phyloP scores from a whole-genome alignment of 768 basidiomycete species.

The Trametopsis cervina region DNA sequence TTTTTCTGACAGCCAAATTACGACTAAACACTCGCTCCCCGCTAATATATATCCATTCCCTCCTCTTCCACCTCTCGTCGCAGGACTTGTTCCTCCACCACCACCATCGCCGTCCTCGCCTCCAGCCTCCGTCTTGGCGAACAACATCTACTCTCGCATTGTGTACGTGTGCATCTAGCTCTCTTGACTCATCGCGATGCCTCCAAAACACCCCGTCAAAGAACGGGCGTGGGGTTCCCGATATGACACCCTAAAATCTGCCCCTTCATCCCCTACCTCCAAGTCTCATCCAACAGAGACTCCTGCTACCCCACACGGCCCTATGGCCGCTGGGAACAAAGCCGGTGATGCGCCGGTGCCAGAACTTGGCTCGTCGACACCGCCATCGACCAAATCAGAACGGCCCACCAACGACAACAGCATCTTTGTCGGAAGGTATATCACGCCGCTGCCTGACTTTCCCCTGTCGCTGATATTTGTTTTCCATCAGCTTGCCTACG shows the following conservation, averaged over 20 bases:
- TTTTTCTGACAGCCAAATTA: no score
- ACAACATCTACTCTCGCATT: background rate
- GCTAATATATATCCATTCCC: background rate
- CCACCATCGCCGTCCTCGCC: constrained; percentile 1
- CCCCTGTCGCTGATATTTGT: constrained; percentile 9
- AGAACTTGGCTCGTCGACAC: constrained; percentile 10
- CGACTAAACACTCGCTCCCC: no score
- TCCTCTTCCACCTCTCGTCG: background rate
- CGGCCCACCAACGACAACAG: constrained; percentile 68
- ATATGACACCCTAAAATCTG: constrained; percentile 55
- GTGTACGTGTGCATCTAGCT: no score
- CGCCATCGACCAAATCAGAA: constrained; percentile 18
- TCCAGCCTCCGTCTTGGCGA: background rate
- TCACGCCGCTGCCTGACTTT: constrained; percentile 7
- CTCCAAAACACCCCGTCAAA: constrained; percentile 38
- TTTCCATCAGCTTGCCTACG: constrained; percentile 50
- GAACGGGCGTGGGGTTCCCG: constrained; percentile 58
- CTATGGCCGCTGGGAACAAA: constrained; percentile 6
- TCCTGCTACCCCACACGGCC: constrained; percentile 10
- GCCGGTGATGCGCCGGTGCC: constrained; percentile 14
- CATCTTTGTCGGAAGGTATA: constrained; percentile 79
- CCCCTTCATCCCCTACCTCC: constrained; percentile 38
- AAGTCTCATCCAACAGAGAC: constrained; percentile 15
- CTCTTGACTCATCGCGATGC: constrained; percentile 11
- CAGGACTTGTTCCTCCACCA: constrained; percentile 5